Conservation (phyloP, 768 basidiomycete species). For the Boletus tomentosulus region DNA sequence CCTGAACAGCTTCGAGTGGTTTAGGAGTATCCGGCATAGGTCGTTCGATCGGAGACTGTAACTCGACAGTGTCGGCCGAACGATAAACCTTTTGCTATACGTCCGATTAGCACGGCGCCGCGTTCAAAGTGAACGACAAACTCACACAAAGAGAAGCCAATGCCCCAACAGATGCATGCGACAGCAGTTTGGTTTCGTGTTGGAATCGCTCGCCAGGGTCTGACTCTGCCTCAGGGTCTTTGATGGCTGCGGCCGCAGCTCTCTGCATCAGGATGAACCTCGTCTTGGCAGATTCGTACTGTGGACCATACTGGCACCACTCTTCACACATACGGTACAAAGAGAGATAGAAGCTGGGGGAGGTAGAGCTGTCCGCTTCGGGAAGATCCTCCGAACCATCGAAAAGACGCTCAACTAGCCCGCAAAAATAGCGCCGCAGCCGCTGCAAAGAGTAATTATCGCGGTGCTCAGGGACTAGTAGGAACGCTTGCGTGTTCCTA, state of each 20-base stretch:
- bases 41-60: slow-evolving; percentile 62
- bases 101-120: neutral
- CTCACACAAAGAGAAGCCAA: slow-evolving; percentile 85
- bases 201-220: slow-evolving; percentile 57
- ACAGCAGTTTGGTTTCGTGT: slow-evolving; percentile 67
- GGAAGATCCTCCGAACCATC: slow-evolving; percentile 67
- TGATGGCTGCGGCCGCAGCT: slow-evolving; percentile 50
- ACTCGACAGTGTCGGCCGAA: slow-evolving; percentile 48
- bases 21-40: slow-evolving; percentile 46
- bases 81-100: slow-evolving; percentile 75
- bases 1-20: slow-evolving; percentile 47
- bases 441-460: slow-evolving; percentile 76
- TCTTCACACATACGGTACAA: slow-evolving; percentile 87
- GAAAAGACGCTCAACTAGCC: slow-evolving; percentile 81
- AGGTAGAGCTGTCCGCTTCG: slow-evolving; percentile 73
- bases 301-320: slow-evolving; percentile 85
- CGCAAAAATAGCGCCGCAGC: slow-evolving; percentile 87
- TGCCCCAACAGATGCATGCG: slow-evolving; percentile 81
- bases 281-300: slow-evolving; percentile 68
- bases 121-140: slow-evolving; percentile 16
- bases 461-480: slow-evolving; percentile 67
- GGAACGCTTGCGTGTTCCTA: slow-evolving; percentile 71
- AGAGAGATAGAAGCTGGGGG: slow-evolving; percentile 68
- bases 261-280: slow-evolving; percentile 69
- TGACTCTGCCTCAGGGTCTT: slow-evolving; percentile 50